These are phyloP conservation scores for Curvularia spicifera DNA, from an alignment of 2,329 filamentous ascomycete species.

Conservation along the genomic window DNA sequence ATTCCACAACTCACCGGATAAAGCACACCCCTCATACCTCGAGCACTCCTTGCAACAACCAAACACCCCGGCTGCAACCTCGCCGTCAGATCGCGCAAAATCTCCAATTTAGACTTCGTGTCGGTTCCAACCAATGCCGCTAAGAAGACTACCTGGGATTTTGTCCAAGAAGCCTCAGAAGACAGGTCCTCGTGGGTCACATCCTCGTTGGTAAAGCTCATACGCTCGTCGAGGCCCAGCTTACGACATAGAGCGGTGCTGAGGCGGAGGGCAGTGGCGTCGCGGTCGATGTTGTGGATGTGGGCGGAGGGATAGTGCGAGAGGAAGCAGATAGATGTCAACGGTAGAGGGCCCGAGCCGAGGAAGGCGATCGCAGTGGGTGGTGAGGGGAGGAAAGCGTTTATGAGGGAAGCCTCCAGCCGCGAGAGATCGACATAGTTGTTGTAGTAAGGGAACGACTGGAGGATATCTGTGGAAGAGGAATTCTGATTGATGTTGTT, in stretches of 20 bases:
- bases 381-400: constrained; percentile 40
- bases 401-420: constrained; percentile 55
- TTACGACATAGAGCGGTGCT: constrained; percentile 40
- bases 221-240: constrained; percentile 49
- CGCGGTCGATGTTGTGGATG: constrained; percentile 54
- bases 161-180: constrained; percentile 31
- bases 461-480: background rate
- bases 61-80: constrained; percentile 54
- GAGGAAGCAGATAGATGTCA: constrained; percentile 57
- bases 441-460: constrained; percentile 56
- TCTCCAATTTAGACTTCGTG: constrained; percentile 51
- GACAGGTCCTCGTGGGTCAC: constrained; percentile 21
- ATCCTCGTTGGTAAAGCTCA: constrained; percentile 51
- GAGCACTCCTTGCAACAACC: constrained; percentile 56
- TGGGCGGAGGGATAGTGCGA: constrained; percentile 39
- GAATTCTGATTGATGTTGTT: background rate
- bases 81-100: constrained; percentile 48
- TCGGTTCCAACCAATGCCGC: constrained; percentile 58
- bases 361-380: constrained; percentile 55
- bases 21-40: constrained; percentile 54
- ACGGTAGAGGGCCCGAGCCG: constrained; percentile 58
- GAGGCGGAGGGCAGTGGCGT: constrained; percentile 44
- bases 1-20: constrained; percentile 53
- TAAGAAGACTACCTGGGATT: constrained; percentile 58
- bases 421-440: constrained; percentile 59